These are phyloP conservation scores for Apiotrichum veenhuisii DNA, from an alignment of 1,284 basidiomycete genomes.

Conservation along the genomic window DNA sequence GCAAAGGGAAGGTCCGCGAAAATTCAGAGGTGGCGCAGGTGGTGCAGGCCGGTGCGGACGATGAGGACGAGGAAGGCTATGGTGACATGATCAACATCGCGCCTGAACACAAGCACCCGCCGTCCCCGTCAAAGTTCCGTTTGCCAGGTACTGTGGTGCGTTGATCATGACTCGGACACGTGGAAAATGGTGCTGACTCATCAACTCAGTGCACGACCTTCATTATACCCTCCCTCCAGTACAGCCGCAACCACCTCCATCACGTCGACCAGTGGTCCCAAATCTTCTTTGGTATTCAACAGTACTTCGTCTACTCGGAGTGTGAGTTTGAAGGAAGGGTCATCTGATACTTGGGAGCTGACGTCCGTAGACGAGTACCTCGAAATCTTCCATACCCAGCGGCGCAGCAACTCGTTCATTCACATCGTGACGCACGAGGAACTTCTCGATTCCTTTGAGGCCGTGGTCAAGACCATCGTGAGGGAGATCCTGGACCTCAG, in stretches of 20 bases:
- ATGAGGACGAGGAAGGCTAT: background rate
- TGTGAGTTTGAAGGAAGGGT: background rate
- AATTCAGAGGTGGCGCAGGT: background rate
- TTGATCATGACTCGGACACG: no score
- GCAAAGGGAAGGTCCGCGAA: background rate
- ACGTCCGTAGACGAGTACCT: background rate
- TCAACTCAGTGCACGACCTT: background rate
- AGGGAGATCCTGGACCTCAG: background rate
- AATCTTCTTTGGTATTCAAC: background rate
- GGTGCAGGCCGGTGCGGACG: background rate
- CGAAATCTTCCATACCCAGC: background rate
- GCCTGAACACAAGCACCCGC: no score
- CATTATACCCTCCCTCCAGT: background rate
- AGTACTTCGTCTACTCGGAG: background rate
- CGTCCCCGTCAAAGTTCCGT: no score
- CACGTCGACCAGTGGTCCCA: background rate
- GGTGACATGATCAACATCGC: background rate
- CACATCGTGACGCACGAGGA: background rate
- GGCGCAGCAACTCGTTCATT: background rate
- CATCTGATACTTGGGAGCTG: background rate
- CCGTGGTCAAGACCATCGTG: background rate
- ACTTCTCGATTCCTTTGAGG: background rate
- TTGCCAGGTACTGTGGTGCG: no score
- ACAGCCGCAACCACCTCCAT: no score
- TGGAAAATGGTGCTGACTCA: background rate